phyloP scores from a whole-genome alignment of 2,329 filamentous ascomycete species.

The Leptoxyphium fumago region DNA sequence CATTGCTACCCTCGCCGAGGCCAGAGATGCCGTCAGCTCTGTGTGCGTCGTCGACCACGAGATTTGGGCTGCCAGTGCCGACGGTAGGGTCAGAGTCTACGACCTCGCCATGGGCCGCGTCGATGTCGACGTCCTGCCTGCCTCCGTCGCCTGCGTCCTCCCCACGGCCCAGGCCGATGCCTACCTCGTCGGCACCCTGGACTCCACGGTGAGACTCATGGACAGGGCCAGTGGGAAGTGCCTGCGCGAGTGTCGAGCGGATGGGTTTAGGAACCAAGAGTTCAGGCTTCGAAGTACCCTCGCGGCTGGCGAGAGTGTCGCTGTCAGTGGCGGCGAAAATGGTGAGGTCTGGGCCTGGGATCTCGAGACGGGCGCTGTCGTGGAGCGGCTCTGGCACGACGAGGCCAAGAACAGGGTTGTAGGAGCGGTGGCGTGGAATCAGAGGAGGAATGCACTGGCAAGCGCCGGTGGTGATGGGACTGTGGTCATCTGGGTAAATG shows the following conservation, averaged over 20 bases:
- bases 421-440: conserved; percentile 33
- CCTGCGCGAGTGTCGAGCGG: conserved; percentile 53
- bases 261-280: conserved; percentile 23
- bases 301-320: conserved; percentile 60
- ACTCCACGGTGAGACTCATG: conserved; percentile 65
- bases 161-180: conserved; percentile 60
- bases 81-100: conserved; percentile 68
- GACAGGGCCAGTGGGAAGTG: conserved; percentile 62
- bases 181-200: conserved; percentile 59
- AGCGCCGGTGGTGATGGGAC: conserved; percentile 35
- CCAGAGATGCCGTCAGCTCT: conserved; percentile 49
- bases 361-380: conserved; percentile 54
- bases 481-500: conserved; percentile 20
- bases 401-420: conserved; percentile 30
- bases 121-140: conserved; percentile 52
- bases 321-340: conserved; percentile 69
- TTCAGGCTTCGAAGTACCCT: conserved; percentile 60
- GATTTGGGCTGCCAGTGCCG: conserved; percentile 65
- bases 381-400: conserved; percentile 42
- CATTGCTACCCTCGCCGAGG: conserved; percentile 59
- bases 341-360: conserved; percentile 72
- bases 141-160: conserved; percentile 55
- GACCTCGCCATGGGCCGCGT: conserved; percentile 64
- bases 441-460: conserved; percentile 30
- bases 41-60: conserved; percentile 29